Evolutionary conservation across 495 filamentous ascomycete genomes (phyloP), one percentile per base, ranked within the genome.

Genomic region (Margaritispora aquatica): DNA sequence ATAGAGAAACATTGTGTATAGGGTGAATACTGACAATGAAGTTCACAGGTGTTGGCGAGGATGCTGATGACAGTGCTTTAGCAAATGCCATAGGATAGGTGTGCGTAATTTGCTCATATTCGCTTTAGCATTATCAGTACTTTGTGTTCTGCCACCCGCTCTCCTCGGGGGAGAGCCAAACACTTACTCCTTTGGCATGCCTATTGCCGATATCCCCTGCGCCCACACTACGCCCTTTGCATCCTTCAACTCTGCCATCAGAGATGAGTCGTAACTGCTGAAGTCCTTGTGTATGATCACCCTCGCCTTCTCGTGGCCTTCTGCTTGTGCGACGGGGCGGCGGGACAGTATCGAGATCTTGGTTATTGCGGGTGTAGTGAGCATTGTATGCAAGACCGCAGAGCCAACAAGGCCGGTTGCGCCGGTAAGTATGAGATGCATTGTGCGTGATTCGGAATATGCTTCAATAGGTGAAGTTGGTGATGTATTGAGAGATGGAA

Each of bases 351-450:
- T 80, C 15, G 83, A 86, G 65, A 91, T 80, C 26, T 79, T 83
- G 38, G 78, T 77, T 59, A 90, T 67, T 1, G 73, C 68, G 22
- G 74, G 71, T 27, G 74, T 80, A 50, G 72, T 75, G 56, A 90
- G 75, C 77, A 89, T 87, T 54, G 79, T 74, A 54, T 85, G 78
- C 1, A 90, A 77, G 22, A 83, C 80, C 23, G 73, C 80, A 4
- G 80, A 82, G 70, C 88, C 87, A 19, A 89, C 82, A 2, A 89
- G 77, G 60, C 88, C 88, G 0, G 87, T 91, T 8, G 87, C 87
- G 34, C 88, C 88, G 0, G 88, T 90, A 41, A 90, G 78, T 54
- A 91, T 84, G 58, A 91, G 73, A 75, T 88, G 87, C 85, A 88
- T 88, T 41, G 38, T 44, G 15, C 19, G 11, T 44, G 38, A n/a